phyloP scores from a whole-genome alignment of 441 rosid genomes.

The Biscutella laevigata region DNA sequence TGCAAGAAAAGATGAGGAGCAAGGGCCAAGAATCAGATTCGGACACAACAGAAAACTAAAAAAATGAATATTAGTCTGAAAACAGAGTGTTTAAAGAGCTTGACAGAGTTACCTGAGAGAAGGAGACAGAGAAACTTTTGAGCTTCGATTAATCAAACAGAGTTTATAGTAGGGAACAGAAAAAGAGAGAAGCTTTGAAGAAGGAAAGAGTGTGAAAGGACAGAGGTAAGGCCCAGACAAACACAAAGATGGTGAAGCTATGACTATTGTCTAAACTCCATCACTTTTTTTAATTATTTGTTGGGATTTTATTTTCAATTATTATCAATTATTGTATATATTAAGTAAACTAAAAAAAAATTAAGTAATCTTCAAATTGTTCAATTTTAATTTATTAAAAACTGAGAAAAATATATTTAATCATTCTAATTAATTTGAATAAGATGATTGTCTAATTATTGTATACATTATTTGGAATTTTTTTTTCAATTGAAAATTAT shows the following conservation, averaged over 20 bases:
- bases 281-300: neutral
- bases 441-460: no score
- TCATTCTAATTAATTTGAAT: no score
- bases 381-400: neutral
- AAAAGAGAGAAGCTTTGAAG: slow-evolving; percentile 4
- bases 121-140: slow-evolving; percentile 10
- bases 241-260: slow-evolving; percentile 23
- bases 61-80: neutral
- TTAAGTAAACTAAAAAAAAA: neutral
- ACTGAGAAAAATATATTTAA: neutral
- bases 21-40: slow-evolving; percentile 18
- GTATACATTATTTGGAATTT: no score
- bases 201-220: slow-evolving; percentile 24
- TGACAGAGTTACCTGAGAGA: slow-evolving; percentile 6
- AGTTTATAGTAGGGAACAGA: slow-evolving; percentile 3
- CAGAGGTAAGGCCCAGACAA: slow-evolving; percentile 28
- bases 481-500: no score
- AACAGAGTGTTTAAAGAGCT: slow-evolving; percentile 11
- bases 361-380: neutral
- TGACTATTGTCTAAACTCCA: slow-evolving; percentile 21
- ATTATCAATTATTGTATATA: slow-evolving; percentile 2
- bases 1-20: neutral
- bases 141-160: no score
- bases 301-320: neutral
- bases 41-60: neutral